Evolutionary conservation across 495 filamentous ascomycete species (phyloP).

Genomic region (Trichocladium uniseriatum): DNA sequence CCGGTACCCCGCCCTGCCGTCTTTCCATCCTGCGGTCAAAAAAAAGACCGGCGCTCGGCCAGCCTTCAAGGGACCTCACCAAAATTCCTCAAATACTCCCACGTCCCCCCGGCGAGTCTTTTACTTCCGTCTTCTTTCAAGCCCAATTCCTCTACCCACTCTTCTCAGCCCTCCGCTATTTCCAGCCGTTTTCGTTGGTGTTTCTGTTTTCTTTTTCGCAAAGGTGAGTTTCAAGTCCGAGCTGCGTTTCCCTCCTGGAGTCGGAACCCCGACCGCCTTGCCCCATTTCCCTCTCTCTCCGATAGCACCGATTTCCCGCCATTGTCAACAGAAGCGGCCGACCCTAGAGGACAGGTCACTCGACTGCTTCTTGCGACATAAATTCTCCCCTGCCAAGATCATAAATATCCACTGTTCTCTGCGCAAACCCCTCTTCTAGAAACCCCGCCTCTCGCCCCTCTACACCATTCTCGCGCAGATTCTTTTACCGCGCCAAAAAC

Average conservation of each 20-base stretch:
- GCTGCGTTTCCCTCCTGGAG: neutral
- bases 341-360: neutral
- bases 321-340: neutral
- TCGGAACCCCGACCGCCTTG: neutral
- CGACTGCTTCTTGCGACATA: neutral
- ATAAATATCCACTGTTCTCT: neutral
- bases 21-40: slow-evolving; percentile 15
- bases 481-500: slow-evolving; percentile 1
- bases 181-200: slow-evolving; percentile 2
- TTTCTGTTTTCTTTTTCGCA: slow-evolving; percentile 3
- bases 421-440: neutral
- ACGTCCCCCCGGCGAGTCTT: slow-evolving; percentile 13
- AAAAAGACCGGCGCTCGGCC: slow-evolving; percentile 25
- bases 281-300: neutral
- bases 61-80: slow-evolving; percentile 14
- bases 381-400: neutral
- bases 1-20: slow-evolving; percentile 15
- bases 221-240: slow-evolving; percentile 9
- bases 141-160: slow-evolving; percentile 11
- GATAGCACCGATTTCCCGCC: neutral
- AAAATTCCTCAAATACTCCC: slow-evolving; percentile 33
- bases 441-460: neutral
- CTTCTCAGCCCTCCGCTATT: slow-evolving; percentile 3
- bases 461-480: neutral
- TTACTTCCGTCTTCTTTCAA: slow-evolving; percentile 20